Conservation (phyloP, 2,329 filamentous ascomycete genomes). For the Botryotinia globosa region DNA sequence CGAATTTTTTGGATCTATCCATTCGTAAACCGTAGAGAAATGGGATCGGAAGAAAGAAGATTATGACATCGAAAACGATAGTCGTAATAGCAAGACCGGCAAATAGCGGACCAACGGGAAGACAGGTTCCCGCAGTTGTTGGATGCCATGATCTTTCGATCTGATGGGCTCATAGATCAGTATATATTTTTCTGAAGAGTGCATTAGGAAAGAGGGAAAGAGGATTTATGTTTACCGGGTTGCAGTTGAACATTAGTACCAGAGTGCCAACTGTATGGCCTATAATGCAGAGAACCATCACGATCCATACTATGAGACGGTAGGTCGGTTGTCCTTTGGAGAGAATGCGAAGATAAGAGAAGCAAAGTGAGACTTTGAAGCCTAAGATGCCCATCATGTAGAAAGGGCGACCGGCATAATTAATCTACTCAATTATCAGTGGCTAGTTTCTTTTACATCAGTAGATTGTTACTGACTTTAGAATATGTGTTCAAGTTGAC, state of each 20-base stretch:
- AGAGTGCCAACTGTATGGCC: neutral
- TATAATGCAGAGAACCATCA: slow-evolving; percentile 1
- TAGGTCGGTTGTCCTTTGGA: slow-evolving; percentile 16
- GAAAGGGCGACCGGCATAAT: slow-evolving; percentile 23
- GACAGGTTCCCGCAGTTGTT: slow-evolving; percentile 6
- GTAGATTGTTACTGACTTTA: neutral
- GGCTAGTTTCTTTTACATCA: too few species aligned
- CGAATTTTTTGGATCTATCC: slow-evolving; percentile 22
- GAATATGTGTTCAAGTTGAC: slow-evolving; percentile 4
- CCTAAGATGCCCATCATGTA: slow-evolving; percentile 22
- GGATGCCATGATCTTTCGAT: slow-evolving; percentile 1
- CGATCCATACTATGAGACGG: slow-evolving; percentile 9
- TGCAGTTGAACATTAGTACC: slow-evolving; percentile 3
- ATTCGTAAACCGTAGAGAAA: slow-evolving; percentile 23
- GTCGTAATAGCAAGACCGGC: neutral
- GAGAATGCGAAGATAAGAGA: slow-evolving; percentile 24
- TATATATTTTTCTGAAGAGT: neutral
- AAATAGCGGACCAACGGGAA: neutral
- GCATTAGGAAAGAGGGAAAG: too few species aligned
- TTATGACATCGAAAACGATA: slow-evolving; percentile 19
- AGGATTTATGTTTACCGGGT: neutral
- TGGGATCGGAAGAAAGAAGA: slow-evolving; percentile 26
- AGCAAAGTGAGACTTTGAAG: slow-evolving; percentile 24
- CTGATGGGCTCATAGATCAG: neutral
- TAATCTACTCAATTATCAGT: slow-evolving; percentile 10